A percentile compares a stretch with the other conserved stretches of the same genome.
These are phyloP conservation scores for Daldinia grandis DNA, from an alignment of 495 filamentous ascomycete genomes.

Conservation along the genomic window DNA sequence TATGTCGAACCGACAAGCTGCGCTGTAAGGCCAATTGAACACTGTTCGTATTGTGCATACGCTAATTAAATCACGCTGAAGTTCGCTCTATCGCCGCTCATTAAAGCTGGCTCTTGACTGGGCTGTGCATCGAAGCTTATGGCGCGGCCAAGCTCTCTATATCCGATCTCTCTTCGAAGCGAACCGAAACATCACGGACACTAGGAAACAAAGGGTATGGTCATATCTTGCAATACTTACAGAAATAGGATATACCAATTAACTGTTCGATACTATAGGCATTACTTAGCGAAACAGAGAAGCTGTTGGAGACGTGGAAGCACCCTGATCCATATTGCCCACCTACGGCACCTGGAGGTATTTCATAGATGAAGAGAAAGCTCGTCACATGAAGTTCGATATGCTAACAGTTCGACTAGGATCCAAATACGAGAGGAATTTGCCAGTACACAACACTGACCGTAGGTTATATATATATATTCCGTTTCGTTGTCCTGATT, in stretches of 20 bases:
- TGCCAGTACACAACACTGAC: constrained; percentile 78
- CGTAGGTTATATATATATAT: constrained; percentile 70
- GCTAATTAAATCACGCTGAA: constrained; percentile 51
- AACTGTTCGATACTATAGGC: constrained; percentile 58
- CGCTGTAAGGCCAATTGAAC: constrained; percentile 51
- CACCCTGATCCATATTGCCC: constrained; percentile 92
- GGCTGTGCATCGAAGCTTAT: constrained; percentile 87
- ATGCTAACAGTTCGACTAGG: constrained; percentile 61
- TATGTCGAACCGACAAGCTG: constrained; percentile 58
- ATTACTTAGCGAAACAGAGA: constrained; percentile 85
- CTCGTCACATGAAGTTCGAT: constrained; percentile 21
- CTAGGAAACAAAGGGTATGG: constrained; percentile 83
- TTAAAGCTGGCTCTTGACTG: constrained; percentile 94
- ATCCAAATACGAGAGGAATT: constrained; percentile 95
- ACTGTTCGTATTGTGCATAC: background rate
- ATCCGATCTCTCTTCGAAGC: constrained; percentile 95
- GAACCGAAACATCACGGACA: constrained; percentile 86
- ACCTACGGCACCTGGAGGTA: constrained; percentile 94
- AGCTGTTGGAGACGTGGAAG: constrained; percentile 90
- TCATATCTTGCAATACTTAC: background rate
- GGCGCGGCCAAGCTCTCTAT: constrained; percentile 95
- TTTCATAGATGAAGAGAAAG: constrained; percentile 37
- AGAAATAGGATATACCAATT: background rate
- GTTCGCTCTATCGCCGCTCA: constrained; percentile 91
- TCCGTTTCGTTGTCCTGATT: constrained; percentile 11